phyloP scores from a whole-genome alignment of 1,284 basidiomycete species.

The Salmacisia buchloeana region DNA sequence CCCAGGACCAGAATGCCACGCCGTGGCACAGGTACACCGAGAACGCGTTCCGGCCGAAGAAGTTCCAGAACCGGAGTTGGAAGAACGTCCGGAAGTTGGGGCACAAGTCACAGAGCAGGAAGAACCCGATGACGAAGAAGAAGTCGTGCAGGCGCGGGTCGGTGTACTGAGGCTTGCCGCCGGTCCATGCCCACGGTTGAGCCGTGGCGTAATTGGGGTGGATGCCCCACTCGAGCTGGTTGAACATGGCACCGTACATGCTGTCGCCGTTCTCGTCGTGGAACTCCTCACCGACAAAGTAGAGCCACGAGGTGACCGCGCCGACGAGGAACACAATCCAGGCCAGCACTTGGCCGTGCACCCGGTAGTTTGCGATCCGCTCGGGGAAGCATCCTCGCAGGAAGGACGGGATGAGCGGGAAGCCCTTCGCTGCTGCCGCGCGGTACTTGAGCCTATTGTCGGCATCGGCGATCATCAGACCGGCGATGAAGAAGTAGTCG shows the following conservation, averaged over 20 bases:
- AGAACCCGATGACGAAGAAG: conserved; percentile 34
- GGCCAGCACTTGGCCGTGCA: conserved; percentile 34
- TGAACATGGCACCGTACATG: conserved; percentile 15
- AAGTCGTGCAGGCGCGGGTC: conserved; percentile 9
- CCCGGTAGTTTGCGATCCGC: conserved; percentile 11
- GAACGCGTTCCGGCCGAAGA: conserved; percentile 35
- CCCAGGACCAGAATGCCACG: conserved; percentile 39
- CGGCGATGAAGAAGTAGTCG: conserved; percentile 44
- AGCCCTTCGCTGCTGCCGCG: conserved; percentile 27
- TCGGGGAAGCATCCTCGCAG: conserved; percentile 1
- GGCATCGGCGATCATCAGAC: conserved; percentile 37
- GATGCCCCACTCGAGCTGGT: conserved; percentile 22
- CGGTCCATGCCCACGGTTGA: conserved; percentile 19
- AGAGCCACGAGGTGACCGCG: conserved; percentile 26
- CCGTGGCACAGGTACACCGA: conserved; percentile 40
- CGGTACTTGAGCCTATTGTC: conserved; percentile 43
- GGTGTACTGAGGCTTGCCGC: conserved; percentile 23
- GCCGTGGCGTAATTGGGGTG: conserved; percentile 32
- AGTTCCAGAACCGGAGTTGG: conserved; percentile 32
- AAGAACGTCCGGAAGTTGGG: conserved; percentile 34
- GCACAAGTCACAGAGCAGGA: conserved; percentile 35
- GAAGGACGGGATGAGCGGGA: conserved; percentile 20
- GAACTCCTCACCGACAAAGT: conserved; percentile 14
- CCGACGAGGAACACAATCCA: conserved; percentile 36
- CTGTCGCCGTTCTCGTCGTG: conserved; percentile 15